These are phyloP conservation scores for Amanita thiersii DNA, from an alignment of 768 basidiomycete species.

Conservation along the genomic window DNA sequence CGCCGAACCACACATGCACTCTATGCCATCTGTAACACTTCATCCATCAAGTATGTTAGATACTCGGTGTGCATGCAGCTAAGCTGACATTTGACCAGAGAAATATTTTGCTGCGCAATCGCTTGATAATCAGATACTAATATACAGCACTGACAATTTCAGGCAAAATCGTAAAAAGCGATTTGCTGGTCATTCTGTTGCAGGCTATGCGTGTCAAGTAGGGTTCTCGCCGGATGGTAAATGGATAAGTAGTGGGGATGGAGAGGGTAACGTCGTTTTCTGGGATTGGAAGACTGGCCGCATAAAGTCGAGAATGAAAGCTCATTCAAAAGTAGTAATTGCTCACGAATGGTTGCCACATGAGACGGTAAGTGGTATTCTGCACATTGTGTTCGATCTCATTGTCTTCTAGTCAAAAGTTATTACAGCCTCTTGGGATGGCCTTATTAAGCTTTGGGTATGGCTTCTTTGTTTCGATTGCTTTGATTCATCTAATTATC, in stretches of 20 bases:
- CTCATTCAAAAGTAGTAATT: conserved; percentile 95
- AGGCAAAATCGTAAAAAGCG: conserved; percentile 98
- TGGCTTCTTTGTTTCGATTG: conserved; percentile 20
- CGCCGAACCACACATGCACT: conserved; percentile 99
- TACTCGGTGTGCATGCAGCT: conserved; percentile 2
- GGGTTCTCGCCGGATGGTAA: conserved; percentile 98
- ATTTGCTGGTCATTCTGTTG: conserved; percentile 94
- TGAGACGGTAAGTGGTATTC: conserved; percentile 66
- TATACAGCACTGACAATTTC: conserved; percentile 98
- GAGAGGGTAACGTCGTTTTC: conserved; percentile 90
- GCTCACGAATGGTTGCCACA: conserved; percentile 98
- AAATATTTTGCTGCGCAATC: conserved; percentile 98
- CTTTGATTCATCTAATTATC: conserved; percentile 10
- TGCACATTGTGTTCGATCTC: conserved; percentile 43
- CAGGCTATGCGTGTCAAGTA: conserved; percentile 95
- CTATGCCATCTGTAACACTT: conserved; percentile 95
- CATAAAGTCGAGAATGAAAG: conserved; percentile 83
- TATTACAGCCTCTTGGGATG: conserved; percentile 96
- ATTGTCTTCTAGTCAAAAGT: conserved; percentile 72
- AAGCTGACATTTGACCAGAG: conserved; percentile 29
- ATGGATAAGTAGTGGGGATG: conserved; percentile 96
- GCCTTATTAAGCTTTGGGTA: conserved; percentile 96
- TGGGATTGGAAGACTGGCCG: conserved; percentile 99
- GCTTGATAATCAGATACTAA: conserved; percentile 95
- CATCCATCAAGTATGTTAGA: conserved; percentile 85